Percentiles rank a stretch among this genome's conserved stretches.
These are phyloP conservation scores for Pichia cephalocereana DNA, from an alignment of 805 yeast species.

Conservation along the genomic window DNA sequence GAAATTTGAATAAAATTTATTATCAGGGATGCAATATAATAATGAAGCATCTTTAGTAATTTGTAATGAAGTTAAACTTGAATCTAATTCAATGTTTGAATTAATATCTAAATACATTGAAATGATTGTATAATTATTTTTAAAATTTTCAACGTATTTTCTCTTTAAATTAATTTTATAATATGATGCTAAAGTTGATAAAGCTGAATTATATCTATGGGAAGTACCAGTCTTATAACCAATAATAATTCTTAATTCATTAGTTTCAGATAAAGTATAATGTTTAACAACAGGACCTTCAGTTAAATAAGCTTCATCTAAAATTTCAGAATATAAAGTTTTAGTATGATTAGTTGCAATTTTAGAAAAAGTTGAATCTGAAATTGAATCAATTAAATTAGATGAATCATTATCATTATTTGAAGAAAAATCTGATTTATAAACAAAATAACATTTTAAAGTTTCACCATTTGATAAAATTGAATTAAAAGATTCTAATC, in stretches of 20 bases:
- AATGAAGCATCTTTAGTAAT: slow-evolving; percentile 90
- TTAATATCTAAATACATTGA: slow-evolving; percentile 76
- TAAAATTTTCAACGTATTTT: slow-evolving; percentile 89
- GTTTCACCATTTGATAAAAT: slow-evolving; percentile 41
- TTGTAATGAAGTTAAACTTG: slow-evolving; percentile 62
- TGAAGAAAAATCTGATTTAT: slow-evolving; percentile 41
- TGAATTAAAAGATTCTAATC: slow-evolving; percentile 75
- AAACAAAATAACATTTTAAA: slow-evolving; percentile 67
- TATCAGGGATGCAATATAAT: slow-evolving; percentile 83
- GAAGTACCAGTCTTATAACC: slow-evolving; percentile 82
- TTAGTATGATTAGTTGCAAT: slow-evolving; percentile 78
- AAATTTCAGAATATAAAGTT: slow-evolving; percentile 61
- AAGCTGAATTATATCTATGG: slow-evolving; percentile 79
- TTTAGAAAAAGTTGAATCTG: slow-evolving; percentile 69
- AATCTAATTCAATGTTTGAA: slow-evolving; percentile 32
- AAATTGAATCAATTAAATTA: slow-evolving; percentile 44
- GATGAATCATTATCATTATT: slow-evolving; percentile 8
- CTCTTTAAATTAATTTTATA: slow-evolving; percentile 78
- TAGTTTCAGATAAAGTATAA: slow-evolving; percentile 66
- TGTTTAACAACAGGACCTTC: slow-evolving; percentile 92
- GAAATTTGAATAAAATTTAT: slow-evolving; percentile 67
- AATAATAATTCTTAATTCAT: slow-evolving; percentile 80
- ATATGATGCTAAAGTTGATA: slow-evolving; percentile 78
- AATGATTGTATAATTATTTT: slow-evolving; percentile 78
- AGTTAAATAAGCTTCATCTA: slow-evolving; percentile 56